Evolutionary conservation across 306 rosid species (phyloP).

Genomic region (Gleditsia sinensis): DNA sequence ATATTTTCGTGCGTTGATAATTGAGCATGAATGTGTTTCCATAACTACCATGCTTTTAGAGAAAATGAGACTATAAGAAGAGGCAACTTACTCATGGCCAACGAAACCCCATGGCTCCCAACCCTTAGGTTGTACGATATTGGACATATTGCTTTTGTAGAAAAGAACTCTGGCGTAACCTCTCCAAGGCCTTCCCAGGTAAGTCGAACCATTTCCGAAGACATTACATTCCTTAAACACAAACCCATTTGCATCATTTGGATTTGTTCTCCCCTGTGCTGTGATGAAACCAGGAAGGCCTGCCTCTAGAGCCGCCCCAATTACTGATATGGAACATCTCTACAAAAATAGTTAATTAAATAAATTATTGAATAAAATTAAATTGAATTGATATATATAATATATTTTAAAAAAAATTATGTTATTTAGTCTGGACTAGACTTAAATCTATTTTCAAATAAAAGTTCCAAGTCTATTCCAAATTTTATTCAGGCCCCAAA

Average conservation of each 20-base stretch:
- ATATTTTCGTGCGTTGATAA: too few species aligned
- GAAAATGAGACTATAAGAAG: too few species aligned
- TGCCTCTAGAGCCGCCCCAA: slow-evolving; percentile 37
- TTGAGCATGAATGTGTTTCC: too few species aligned
- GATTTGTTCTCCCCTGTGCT: slow-evolving; percentile 69
- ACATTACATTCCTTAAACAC: slow-evolving; percentile 63
- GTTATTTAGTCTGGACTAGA: too few species aligned
- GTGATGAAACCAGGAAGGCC: slow-evolving; percentile 59
- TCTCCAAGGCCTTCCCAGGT: slow-evolving; percentile 89
- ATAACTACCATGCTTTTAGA: too few species aligned
- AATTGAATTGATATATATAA: too few species aligned
- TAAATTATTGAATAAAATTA: too few species aligned
- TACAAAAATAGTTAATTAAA: not conserved
- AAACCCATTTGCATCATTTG: slow-evolving; percentile 60
- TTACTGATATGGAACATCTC: slow-evolving; percentile 61
- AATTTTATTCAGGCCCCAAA: too few species aligned
- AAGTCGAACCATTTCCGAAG: slow-evolving; percentile 60
- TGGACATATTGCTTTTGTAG: slow-evolving; percentile 50
- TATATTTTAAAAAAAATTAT: too few species aligned
- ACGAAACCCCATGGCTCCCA: slow-evolving; percentile 58
- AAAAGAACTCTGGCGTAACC: slow-evolving; percentile 68
- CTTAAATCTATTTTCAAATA: too few species aligned
- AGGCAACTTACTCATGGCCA: slow-evolving; percentile 46
- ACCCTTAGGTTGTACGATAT: slow-evolving; percentile 53
- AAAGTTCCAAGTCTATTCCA: too few species aligned